A percentile compares a stretch with the other conserved stretches of the same genome.
These are phyloP conservation scores for Camelina hispida DNA, from an alignment of 345 rosid species.

Conservation along the genomic window DNA sequence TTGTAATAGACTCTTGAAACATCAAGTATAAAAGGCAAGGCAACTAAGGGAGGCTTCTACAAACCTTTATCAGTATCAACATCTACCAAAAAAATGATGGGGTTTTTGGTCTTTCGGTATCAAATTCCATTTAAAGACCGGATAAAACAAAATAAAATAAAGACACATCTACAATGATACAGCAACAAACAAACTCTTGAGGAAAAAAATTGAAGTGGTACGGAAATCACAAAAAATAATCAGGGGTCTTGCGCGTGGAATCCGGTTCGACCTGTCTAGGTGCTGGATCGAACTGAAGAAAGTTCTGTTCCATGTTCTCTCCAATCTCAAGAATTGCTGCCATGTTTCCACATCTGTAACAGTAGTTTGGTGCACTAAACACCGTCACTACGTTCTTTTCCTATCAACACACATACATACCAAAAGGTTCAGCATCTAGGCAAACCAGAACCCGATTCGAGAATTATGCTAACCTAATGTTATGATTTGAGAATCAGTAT, in stretches of 20 bases:
- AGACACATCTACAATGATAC: slow-evolving; percentile 44
- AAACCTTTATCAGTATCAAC: slow-evolving; percentile 26
- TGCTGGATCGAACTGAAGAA: slow-evolving; percentile 50
- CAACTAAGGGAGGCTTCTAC: slow-evolving; percentile 3
- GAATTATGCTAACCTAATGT: neutral
- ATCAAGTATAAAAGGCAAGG: neutral
- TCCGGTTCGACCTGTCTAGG: slow-evolving; percentile 50
- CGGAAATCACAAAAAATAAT: slow-evolving; percentile 48
- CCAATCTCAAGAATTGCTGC: slow-evolving; percentile 49
- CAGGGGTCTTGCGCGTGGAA: slow-evolving; percentile 48
- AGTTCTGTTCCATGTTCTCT: slow-evolving; percentile 48
- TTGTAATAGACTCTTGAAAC: neutral
- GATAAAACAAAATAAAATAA: slow-evolving; percentile 1
- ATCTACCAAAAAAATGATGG: slow-evolving; percentile 19
- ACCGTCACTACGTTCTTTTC: slow-evolving; percentile 49
- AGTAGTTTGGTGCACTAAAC: slow-evolving; percentile 51
- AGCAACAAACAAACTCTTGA: slow-evolving; percentile 38
- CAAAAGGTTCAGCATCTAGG: slow-evolving; percentile 23
- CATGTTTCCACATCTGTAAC: slow-evolving; percentile 52
- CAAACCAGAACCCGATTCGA: neutral
- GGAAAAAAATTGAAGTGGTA: slow-evolving; percentile 10
- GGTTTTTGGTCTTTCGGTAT: slow-evolving; percentile 15
- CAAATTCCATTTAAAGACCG: slow-evolving; percentile 14
- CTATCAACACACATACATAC: slow-evolving; percentile 22
- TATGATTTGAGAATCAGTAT: too few relatives aligned